phyloP scores from a whole-genome alignment of 345 rosid genomes.

The Lepidium sativum region DNA sequence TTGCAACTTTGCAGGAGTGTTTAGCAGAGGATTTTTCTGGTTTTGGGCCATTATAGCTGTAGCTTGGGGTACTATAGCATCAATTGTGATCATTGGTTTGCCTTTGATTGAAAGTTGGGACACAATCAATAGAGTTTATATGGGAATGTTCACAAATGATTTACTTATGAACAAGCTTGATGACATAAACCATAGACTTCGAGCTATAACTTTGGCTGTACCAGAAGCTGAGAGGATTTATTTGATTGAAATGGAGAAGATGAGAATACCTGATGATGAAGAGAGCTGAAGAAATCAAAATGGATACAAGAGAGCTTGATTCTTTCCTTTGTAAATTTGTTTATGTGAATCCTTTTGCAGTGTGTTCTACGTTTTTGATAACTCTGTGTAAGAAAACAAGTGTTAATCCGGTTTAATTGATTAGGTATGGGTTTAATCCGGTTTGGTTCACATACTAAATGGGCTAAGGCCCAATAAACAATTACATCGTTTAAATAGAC shows the following conservation, averaged over 20 bases:
- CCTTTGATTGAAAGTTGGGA: slow-evolving; percentile 80
- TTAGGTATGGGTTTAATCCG: not conserved
- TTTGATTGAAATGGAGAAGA: slow-evolving; percentile 49
- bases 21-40: slow-evolving; percentile 67
- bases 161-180: slow-evolving; percentile 51
- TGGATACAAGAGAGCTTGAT: not conserved
- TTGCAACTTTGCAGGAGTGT: slow-evolving; percentile 17
- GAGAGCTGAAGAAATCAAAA: not conserved
- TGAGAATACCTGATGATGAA: slow-evolving; percentile 20
- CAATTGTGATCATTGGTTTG: slow-evolving; percentile 50
- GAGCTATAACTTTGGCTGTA: slow-evolving; percentile 39
- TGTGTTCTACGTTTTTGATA: not conserved
- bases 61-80: slow-evolving; percentile 87
- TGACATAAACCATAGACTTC: slow-evolving; percentile 47
- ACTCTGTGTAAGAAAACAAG: not conserved
- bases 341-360: not conserved
- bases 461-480: not conserved
- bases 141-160: slow-evolving; percentile 82
- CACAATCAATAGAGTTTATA: slow-evolving; percentile 42
- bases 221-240: slow-evolving; percentile 68
- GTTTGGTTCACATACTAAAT: not conserved
- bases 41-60: slow-evolving; percentile 82
- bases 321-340: not conserved
- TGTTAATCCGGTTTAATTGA: not conserved
- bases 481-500: not conserved